Base-by-base conservation (phyloP, 768 basidiomycete genomes). In the Rhodotorula sphaerocarpa region DNA sequence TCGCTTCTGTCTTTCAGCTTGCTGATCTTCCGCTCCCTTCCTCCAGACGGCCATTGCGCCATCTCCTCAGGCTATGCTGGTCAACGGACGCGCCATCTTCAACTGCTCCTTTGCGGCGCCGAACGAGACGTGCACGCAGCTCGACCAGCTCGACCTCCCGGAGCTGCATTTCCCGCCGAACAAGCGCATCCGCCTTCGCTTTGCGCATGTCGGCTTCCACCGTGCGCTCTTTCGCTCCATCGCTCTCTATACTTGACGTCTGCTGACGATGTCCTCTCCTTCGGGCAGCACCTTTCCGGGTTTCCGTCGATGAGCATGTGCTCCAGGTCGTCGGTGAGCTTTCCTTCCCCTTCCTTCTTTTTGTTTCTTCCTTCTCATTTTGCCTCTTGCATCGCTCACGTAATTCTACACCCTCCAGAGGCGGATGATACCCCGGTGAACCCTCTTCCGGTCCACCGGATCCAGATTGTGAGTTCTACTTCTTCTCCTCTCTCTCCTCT, bases 391-490 rank as follows among this genome's bases (percentile, higher is more conserved):
- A 9, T 39, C 28, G 16, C 25, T 23, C n/a, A n/a, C n/a, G n/a
- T n/a, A n/a, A n/a, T n/a, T n/a, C n/a, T n/a, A n/a, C n/a, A n/a
- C n/a, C n/a, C n/a, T n/a, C n/a, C 36, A 43, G 73, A 73, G 58
- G 71, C 57, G 14, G 73, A 73, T 50, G 69, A 69, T 53, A 67
- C 65, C 2, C 48, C 65, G 2, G 47, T 68, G 7, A 54, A 61
- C 5, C 57, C 65, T 7, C 57, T 41, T 0, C 25, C 15, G 5
- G 48, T 72, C 3, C 69, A 70, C 45, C 68, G 72, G 41, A 41
- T 71, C 18, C 59, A 55, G 15, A 41, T 72, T 20, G 56, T 57
- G 27, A 7, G 47, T 28, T n/a, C n/a, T n/a, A n/a, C 28, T n/a
- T 7, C 30, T 6, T 6, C 27, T 15, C 1, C 21, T 7, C 51